These are phyloP conservation scores for Globisporangium lucens DNA, from an alignment of 352 stramenopile genomes.

Conservation along the genomic window DNA sequence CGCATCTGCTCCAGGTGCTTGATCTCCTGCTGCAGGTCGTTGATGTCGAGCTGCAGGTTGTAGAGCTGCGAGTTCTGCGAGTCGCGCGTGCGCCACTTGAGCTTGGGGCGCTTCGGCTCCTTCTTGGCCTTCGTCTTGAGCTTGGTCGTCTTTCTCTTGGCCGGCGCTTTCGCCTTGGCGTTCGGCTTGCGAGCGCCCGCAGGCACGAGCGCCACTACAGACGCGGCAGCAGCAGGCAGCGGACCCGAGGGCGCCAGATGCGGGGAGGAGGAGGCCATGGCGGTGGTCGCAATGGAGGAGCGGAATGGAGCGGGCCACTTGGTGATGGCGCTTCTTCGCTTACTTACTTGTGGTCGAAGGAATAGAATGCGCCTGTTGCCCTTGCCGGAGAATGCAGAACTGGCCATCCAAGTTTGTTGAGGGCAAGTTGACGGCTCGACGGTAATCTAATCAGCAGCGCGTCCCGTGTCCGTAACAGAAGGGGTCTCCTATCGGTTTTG, in stretches of 20 bases:
- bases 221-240: not conserved
- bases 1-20: constrained; percentile 31
- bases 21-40: constrained; percentile 43
- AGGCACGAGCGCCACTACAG: not conserved
- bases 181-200: not conserved
- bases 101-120: constrained; percentile 28
- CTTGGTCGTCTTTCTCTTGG: constrained; percentile 7
- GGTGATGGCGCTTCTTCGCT: too few relatives aligned
- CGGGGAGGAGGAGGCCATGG: not conserved
- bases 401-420: not conserved
- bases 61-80: constrained; percentile 53
- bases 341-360: not conserved
- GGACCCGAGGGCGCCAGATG: not conserved
- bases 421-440: not conserved
- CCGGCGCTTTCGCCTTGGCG: not conserved
- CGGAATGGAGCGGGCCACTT: not conserved
- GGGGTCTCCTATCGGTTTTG: not conserved
- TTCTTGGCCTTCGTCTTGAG: not conserved
- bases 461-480: not conserved
- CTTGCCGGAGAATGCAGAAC: not conserved
- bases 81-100: constrained; percentile 56
- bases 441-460: constrained; percentile 8
- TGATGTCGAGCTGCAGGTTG: constrained; percentile 55
- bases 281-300: too few relatives aligned
- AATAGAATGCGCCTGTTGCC: not conserved